These are phyloP conservation scores for Aspergillus wentii DNA, from an alignment of 495 filamentous ascomycete species.

Conservation along the genomic window DNA sequence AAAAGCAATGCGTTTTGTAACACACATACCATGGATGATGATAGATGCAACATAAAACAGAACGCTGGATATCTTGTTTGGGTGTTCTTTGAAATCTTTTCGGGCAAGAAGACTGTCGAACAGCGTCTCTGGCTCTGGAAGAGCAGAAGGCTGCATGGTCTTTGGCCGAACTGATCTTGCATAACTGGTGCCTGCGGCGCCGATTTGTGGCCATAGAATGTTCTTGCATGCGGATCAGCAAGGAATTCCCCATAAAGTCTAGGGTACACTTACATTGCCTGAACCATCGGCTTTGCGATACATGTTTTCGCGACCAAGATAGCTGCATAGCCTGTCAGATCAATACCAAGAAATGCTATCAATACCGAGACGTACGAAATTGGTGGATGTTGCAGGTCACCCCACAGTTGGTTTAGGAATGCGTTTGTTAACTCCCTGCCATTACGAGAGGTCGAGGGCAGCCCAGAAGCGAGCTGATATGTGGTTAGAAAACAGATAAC, in stretches of 20 bases:
- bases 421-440: constrained; percentile 50
- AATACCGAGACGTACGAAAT: constrained; percentile 42
- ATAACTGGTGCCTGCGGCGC: constrained; percentile 61
- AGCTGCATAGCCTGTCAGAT: constrained; percentile 31
- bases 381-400: constrained; percentile 65
- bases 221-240: constrained; percentile 34
- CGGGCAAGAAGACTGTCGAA: constrained; percentile 73
- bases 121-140: constrained; percentile 71
- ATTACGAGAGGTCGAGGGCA: constrained; percentile 50
- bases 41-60: constrained; percentile 87
- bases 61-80: constrained; percentile 79
- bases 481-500: constrained; percentile 2
- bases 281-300: constrained; percentile 70
- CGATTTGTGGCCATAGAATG: constrained; percentile 57
- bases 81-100: constrained; percentile 57
- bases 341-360: constrained; percentile 14
- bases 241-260: not conserved
- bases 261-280: constrained; percentile 45
- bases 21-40: constrained; percentile 69
- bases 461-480: constrained; percentile 31
- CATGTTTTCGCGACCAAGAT: constrained; percentile 45
- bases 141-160: constrained; percentile 54
- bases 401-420: constrained; percentile 62
- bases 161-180: constrained; percentile 67
- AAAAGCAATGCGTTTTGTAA: not conserved